phyloP scores from a whole-genome alignment of 2,329 filamentous ascomycete species.

The Ophiostoma populinum region DNA sequence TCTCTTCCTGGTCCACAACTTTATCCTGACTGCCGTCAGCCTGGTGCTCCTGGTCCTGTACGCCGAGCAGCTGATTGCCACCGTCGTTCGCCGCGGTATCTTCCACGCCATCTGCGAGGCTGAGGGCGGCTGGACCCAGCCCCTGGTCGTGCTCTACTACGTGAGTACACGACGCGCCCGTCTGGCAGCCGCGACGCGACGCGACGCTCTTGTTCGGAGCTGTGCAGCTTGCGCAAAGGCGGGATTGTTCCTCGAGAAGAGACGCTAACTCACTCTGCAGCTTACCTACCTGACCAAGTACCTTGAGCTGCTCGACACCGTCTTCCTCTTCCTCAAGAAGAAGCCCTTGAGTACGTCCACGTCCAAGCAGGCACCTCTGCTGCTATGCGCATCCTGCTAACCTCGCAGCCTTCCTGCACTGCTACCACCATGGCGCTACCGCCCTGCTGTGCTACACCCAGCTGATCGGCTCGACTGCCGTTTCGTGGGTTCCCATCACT shows the following conservation, averaged over 20 bases:
- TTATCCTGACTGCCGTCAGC: constrained; percentile 78
- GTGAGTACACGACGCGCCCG: too few species aligned
- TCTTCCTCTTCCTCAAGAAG: constrained; percentile 98
- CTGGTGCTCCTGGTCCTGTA: constrained; percentile 67
- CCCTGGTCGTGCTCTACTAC: constrained; percentile 88
- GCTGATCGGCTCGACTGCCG: constrained; percentile 77
- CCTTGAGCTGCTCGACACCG: constrained; percentile 83
- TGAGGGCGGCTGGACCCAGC: constrained; percentile 83
- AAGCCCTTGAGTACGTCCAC: constrained; percentile 68
- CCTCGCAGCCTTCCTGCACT: constrained; percentile 72
- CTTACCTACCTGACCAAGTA: constrained; percentile 98
- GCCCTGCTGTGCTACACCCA: constrained; percentile 96
- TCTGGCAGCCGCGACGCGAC: too few species aligned
- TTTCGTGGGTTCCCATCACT: constrained; percentile 87
- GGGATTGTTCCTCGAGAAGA: too few species aligned
- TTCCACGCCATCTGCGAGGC: constrained; percentile 76
- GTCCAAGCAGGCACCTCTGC: too few species aligned
- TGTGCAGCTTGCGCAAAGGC: not conserved
- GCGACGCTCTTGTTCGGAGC: not conserved
- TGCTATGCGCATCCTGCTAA: constrained; percentile 2
- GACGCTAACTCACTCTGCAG: constrained; percentile 32
- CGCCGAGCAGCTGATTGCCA: constrained; percentile 78
- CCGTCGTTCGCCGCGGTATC: constrained; percentile 59
- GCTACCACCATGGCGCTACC: constrained; percentile 95
- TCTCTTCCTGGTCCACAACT: constrained; percentile 92